Evolutionary conservation across 805 yeast genomes (phyloP).

Genomic region (Ogataea paraovalis): DNA sequence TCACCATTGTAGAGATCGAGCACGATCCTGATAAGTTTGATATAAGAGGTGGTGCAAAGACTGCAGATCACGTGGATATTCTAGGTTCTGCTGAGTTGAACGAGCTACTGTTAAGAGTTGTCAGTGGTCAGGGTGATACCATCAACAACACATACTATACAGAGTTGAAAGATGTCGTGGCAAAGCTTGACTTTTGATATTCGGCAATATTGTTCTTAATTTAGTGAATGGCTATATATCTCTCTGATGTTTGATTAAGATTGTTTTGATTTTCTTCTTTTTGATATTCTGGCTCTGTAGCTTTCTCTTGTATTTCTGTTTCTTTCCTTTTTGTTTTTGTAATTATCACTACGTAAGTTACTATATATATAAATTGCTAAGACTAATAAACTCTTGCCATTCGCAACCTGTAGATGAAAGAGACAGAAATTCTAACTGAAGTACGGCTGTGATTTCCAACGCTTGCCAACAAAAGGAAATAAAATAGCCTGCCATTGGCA

Average conservation of each 20-base stretch:
- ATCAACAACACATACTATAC: constrained; percentile 61
- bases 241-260: not conserved
- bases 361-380: too few relatives aligned
- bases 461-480: too few relatives aligned
- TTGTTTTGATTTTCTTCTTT: not conserved
- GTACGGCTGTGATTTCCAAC: too few relatives aligned
- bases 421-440: too few relatives aligned
- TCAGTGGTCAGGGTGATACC: constrained; percentile 69
- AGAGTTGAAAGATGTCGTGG: constrained; percentile 58
- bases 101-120: constrained; percentile 78
- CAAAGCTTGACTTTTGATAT: constrained; percentile 44
- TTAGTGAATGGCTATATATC: not conserved
- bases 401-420: too few relatives aligned
- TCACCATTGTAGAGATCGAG: constrained; percentile 82
- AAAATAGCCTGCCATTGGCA: too few relatives aligned
- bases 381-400: too few relatives aligned
- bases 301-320: too few relatives aligned
- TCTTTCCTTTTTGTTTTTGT: too few relatives aligned
- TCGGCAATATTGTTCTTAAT: not conserved
- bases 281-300: too few relatives aligned
- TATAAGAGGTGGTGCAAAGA: constrained; percentile 94
- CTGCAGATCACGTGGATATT: constrained; percentile 97
- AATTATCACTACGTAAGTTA: too few relatives aligned
- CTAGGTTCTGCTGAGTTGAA: constrained; percentile 90
- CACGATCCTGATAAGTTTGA: constrained; percentile 94